Percentiles rank a stretch among this genome's conserved stretches.
Conservation (phyloP, 78 protist species). For the Dictyostelium capitatum region DNA sequence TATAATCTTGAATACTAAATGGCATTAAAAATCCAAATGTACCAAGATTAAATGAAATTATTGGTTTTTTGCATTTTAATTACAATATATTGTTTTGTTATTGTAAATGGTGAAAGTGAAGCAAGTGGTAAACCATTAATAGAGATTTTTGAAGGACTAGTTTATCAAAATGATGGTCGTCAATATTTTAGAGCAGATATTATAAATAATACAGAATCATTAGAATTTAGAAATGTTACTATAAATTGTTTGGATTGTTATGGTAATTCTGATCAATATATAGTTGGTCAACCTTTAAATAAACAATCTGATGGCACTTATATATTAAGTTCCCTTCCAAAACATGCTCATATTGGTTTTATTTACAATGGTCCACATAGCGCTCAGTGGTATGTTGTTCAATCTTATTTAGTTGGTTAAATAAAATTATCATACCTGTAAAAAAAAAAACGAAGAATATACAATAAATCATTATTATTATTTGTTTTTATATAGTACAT, state of each 20-base stretch:
- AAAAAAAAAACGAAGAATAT: too few relatives aligned
- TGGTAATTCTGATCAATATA: not conserved
- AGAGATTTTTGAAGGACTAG: not conserved
- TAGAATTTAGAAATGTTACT: not conserved
- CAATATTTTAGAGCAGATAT: not conserved
- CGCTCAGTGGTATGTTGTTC: not conserved
- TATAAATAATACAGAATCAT: not conserved
- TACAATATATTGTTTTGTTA: too few relatives aligned
- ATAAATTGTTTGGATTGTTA: not conserved
- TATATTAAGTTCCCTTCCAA: not conserved
- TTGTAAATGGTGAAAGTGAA: too few relatives aligned
- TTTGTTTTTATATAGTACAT: too few relatives aligned
- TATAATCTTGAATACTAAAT: constrained; percentile 76
- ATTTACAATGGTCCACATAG: not conserved
- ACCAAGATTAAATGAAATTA: constrained; percentile 82
- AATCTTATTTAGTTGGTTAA: not conserved
- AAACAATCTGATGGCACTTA: not conserved
- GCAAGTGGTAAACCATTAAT: not conserved
- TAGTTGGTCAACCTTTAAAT: not conserved
- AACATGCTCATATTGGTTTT: not conserved
- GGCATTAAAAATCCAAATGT: constrained; percentile 93
- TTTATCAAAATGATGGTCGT: not conserved
- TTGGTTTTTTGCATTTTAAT: too few relatives aligned
- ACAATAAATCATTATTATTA: too few relatives aligned
- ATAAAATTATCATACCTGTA: too few relatives aligned